A percentile compares a stretch with the other conserved stretches of the same genome.
Evolutionary conservation across 2,329 filamentous ascomycete species (phyloP).

Genomic region (Diaporthe sp.): DNA sequence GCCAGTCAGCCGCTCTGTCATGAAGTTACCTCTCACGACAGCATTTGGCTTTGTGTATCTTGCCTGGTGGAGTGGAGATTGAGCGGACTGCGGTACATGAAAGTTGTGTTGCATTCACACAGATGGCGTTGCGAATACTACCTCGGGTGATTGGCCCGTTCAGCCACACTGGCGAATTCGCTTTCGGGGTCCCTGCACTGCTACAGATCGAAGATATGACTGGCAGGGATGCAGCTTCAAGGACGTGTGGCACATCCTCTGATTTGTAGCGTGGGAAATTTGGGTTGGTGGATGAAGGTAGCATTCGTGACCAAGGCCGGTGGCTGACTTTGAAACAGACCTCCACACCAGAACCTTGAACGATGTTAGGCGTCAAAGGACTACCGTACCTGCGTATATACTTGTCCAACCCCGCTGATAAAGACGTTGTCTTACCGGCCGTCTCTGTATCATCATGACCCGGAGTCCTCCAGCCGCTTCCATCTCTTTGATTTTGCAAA

Average conservation of each 20-base stretch:
- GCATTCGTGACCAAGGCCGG: constrained; percentile 25
- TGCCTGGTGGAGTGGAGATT: not conserved
- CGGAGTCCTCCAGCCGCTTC: too few species aligned
- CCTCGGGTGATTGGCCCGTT: not conserved
- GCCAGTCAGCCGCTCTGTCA: not conserved
- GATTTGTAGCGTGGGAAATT: not conserved
- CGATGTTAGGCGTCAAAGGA: not conserved
- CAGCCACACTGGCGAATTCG: constrained; percentile 18
- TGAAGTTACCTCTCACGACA: not conserved
- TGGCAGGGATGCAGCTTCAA: constrained; percentile 5
- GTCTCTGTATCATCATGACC: not conserved
- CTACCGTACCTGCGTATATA: not conserved
- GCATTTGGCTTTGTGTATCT: not conserved
- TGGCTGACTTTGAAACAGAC: constrained; percentile 31
- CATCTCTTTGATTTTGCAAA: constrained; percentile 9
- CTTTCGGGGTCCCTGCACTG: not conserved
- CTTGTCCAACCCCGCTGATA: not conserved
- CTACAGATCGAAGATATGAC: not conserved
- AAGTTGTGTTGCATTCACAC: constrained; percentile 1
- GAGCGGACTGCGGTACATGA: not conserved
- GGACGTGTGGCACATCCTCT: constrained; percentile 12
- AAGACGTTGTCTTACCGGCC: not conserved
- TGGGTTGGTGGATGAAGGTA: constrained; percentile 21
- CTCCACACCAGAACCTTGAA: constrained; percentile 12
- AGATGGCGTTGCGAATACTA: not conserved